Percentiles rank a stretch among this genome's conserved stretches.
Conservation (phyloP, 2,329 filamentous ascomycete species). For the Tolypocladium album region DNA sequence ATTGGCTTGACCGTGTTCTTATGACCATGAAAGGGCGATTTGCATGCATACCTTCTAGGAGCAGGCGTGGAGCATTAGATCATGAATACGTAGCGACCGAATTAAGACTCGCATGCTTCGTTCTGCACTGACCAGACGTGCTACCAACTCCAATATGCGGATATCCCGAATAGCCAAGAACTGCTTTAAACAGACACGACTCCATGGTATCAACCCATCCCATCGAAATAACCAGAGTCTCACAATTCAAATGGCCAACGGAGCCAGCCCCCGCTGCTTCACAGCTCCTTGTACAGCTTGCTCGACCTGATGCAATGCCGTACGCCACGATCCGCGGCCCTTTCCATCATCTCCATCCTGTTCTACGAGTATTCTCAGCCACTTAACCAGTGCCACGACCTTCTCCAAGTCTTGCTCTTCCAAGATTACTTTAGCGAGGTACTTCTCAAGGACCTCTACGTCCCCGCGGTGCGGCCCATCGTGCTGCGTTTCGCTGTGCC, state of each 20-base stretch:
- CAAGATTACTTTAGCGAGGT: constrained; percentile 58
- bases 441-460: constrained; percentile 61
- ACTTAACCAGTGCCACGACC: constrained; percentile 56
- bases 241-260: constrained; percentile 27
- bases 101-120: not conserved
- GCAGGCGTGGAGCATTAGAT: not conserved
- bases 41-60: not conserved
- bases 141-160: not conserved
- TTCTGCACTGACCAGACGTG: not conserved
- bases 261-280: constrained; percentile 42
- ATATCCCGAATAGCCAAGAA: not conserved
- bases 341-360: constrained; percentile 26
- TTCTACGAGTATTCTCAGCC: constrained; percentile 49
- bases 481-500: constrained; percentile 60
- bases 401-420: constrained; percentile 75
- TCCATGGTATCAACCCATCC: not conserved
- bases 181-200: not conserved
- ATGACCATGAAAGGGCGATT: not conserved
- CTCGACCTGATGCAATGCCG: constrained; percentile 32
- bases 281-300: constrained; percentile 44
- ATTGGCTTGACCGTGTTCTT: not conserved
- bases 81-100: not conserved
- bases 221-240: not conserved
- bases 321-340: constrained; percentile 35
- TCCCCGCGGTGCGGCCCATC: constrained; percentile 75